Base-by-base conservation (phyloP, 2,329 filamentous ascomycete species). In the Davidsoniella australis region DNA sequence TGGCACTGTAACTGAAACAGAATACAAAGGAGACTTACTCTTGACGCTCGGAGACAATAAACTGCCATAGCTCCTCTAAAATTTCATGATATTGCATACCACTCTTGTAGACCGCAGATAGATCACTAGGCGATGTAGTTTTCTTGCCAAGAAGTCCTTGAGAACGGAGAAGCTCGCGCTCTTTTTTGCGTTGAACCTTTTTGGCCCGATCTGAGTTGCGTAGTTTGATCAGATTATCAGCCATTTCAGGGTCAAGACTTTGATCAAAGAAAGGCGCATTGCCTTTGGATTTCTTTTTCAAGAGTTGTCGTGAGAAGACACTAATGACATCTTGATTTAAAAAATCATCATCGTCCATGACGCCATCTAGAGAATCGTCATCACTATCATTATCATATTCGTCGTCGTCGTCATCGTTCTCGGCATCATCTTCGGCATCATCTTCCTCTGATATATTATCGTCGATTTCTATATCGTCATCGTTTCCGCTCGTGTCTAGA, bases 51-150 rank as follows among this genome's bases (percentile, higher is more conserved):
- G 78, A 72, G 23, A 76, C 61, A 18, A 95, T 64, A 60, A 95
- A 95, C 1, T 63, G 59, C 53, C 73, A 73, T 41, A 96, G 71
- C 63, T 94, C 85, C 16, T 75, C 68, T 53, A 79, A 78, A 41
- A 94, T 68, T 47, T 88, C 74, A 16, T 78, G 70, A 40, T 37
- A 50, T 14, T 41, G 47, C 51, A 53, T 53, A 20, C 48, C 48
- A 14, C 40, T 45, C 7, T 41, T 45, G 18, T 53, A 53, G n/a
- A 48, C 41, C 54, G 85, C 68, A 24, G 68, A 73, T 66, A 94
- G 82, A 39, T 85, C 85, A 37, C 74, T 68, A 1, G 72, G 71
- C 58, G 93, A 93, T 57, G 85, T 91, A 53, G 72, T 64, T 54
- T 75, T 69, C 54, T 72, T 77, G 18, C 80, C 78, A 1, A 88